Conservation (phyloP, 371 early-diverging fungal genomes). For the Fennellomyces sp. region DNA sequence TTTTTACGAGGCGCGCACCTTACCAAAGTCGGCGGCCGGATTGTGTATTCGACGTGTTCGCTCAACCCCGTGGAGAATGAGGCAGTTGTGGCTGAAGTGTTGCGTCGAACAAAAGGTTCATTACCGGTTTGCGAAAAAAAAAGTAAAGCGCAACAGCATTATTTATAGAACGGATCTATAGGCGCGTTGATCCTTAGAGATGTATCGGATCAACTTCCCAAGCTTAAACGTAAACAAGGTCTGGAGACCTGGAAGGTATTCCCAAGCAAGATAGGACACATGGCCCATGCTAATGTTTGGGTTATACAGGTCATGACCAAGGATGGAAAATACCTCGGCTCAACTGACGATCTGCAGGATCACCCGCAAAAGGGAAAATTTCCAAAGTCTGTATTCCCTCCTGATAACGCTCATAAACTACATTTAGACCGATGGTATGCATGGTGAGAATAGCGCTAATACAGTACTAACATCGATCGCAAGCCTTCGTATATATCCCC, state of each 20-base stretch:
- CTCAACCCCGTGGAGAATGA: constrained; percentile 98
- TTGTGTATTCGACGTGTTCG: constrained; percentile 99
- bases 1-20: constrained; percentile 89
- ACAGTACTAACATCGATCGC: not conserved
- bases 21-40: constrained; percentile 89
- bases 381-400: constrained; percentile 73
- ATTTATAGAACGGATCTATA: constrained; percentile 3
- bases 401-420: constrained; percentile 69
- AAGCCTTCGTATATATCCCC: constrained; percentile 95
- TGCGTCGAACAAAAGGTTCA: constrained; percentile 63
- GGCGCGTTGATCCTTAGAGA: constrained; percentile 83
- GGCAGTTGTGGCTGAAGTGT: constrained; percentile 88
- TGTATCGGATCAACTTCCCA: constrained; percentile 75
- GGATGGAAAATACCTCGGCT: constrained; percentile 58
- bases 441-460: not conserved
- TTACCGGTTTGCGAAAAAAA: not conserved
- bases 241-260: constrained; percentile 85
- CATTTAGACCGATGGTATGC: constrained; percentile 79
- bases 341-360: constrained; percentile 60
- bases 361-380: constrained; percentile 48
- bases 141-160: not conserved
- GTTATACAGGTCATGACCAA: constrained; percentile 49
- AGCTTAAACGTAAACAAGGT: constrained; percentile 82
- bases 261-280: not conserved
- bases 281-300: not conserved